A percentile compares a stretch with the other conserved stretches of the same genome.
Evolutionary conservation across 176 grass and related monocot genomes (phyloP).

Genomic region (Tillandsia fasciculata): DNA sequence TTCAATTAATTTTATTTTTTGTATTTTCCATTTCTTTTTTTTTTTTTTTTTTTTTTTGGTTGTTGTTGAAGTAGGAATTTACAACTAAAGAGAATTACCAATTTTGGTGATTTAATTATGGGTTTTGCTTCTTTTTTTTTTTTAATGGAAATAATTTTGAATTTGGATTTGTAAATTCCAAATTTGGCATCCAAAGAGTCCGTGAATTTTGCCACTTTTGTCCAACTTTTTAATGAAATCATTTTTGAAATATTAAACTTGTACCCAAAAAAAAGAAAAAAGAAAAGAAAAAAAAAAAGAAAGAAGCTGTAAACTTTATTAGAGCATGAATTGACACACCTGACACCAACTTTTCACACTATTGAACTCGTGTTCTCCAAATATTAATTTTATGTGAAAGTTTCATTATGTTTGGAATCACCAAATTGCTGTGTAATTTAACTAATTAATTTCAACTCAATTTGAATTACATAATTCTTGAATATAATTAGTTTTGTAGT

Average conservation of each 20-base stretch:
- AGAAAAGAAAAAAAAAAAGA: conserved; percentile 6
- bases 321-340: conserved; percentile 24
- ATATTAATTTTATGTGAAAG: neutral
- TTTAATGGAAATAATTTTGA: neutral
- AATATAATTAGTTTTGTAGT: no score
- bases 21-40: no score
- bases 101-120: no score
- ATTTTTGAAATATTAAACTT: neutral
- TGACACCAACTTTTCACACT: conserved; percentile 14
- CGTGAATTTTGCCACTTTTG: neutral
- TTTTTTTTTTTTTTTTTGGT: neutral
- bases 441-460: no score
- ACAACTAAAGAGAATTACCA: no score
- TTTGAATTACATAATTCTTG: no score
- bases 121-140: neutral
- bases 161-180: neutral
- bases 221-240: neutral
- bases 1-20: neutral
- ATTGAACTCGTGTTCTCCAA: neutral
- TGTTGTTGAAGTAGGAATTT: neutral
- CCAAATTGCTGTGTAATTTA: no score
- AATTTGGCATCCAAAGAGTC: conserved; percentile 16
- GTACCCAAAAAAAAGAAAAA: neutral
- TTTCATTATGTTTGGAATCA: no score
- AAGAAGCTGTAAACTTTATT: conserved; percentile 13